phyloP scores from a whole-genome alignment of 345 rosid genomes.

The Microthlaspi erraticum region DNA sequence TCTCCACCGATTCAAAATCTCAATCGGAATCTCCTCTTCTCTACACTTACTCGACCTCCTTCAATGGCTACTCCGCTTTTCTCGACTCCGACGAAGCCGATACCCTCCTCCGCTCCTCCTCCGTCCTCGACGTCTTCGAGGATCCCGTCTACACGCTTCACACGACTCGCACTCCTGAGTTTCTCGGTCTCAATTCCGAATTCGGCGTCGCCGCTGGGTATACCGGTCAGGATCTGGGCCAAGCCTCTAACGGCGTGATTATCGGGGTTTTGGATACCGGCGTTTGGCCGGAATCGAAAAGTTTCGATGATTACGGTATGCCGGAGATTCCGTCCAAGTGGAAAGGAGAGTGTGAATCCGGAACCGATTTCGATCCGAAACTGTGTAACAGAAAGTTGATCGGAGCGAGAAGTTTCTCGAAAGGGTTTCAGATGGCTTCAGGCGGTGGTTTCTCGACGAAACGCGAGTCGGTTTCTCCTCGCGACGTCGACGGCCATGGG shows the following conservation, averaged over 20 bases:
- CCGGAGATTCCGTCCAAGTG: constrained; percentile 69
- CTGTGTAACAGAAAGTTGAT: constrained; percentile 79
- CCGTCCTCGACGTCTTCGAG: constrained; percentile 71
- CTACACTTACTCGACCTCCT: constrained; percentile 66
- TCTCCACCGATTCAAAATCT: constrained; percentile 47
- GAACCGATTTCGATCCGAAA: constrained; percentile 63
- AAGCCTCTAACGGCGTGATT: constrained; percentile 56
- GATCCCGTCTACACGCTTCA: constrained; percentile 76
- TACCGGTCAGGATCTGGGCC: constrained; percentile 43
- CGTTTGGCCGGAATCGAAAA: constrained; percentile 84
- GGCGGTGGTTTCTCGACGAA: constrained; percentile 53
- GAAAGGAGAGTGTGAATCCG: constrained; percentile 78
- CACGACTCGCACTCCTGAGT: constrained; percentile 82
- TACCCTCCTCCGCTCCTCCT: constrained; percentile 51
- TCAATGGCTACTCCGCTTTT: constrained; percentile 74
- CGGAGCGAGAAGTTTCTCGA: constrained; percentile 80
- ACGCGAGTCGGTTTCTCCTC: constrained; percentile 67
- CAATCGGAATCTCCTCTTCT: constrained; percentile 59
- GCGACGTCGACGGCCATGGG: constrained; percentile 83
- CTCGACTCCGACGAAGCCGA: constrained; percentile 63
- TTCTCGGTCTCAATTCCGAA: constrained; percentile 67
- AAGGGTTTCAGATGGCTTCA: constrained; percentile 68
- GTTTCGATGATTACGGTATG: constrained; percentile 70
- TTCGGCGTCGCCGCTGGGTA: constrained; percentile 48
- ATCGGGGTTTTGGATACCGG: constrained; percentile 92